Base-by-base conservation (phyloP, 495 filamentous ascomycete species). In the Podospora bellae-mahoneyi region DNA sequence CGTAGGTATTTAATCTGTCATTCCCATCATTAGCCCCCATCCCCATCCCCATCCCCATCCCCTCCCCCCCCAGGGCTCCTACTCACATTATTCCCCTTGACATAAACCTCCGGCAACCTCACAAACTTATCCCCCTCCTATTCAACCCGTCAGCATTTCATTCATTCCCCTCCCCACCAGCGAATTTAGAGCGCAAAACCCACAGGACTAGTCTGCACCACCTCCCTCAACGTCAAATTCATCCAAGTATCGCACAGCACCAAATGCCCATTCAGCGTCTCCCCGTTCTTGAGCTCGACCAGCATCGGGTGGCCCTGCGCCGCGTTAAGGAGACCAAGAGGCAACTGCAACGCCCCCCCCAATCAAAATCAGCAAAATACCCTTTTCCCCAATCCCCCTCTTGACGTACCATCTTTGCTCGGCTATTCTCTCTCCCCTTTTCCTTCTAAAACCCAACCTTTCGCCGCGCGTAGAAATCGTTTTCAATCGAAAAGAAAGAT, bases 221-320 rank as follows among this genome's bases (percentile, higher is more conserved):
- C 96, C 74, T 97, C 95, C 76, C 94, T 94, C 76, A 99, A 81
- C 20, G 94, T 97, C 62, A 99, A 79, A 79, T 99, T 99, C 95
- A 99, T 99, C 93, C 93, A 99, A 53, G 93, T 98, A 79, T 99
- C 95, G 85, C 93, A 98, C 76, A 88, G 93, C 77, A 97, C 89
- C 65, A 99, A 84, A 76, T 96, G 93, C 71, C 95, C 95, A 80
- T 98, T 99, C 61, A 98, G 84, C 0, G 94, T 98, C 78, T 98
- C 96, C 79, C 95, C 96, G 73, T 94, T 97, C 85, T 99, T 99
- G 69, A 99, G 91, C 84, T 99, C 95, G 57, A 99, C 95, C 64
- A 98, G 91, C 93, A 99, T 98, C 15, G 94, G 94, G 80, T 96
- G 92, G 86, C 96, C 96, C 84, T 97, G 92, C 65, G 95, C 94